Evolutionary conservation across 2,329 filamentous ascomycete species (phyloP).

Genomic region (Fusarium keratoplasticum): DNA sequence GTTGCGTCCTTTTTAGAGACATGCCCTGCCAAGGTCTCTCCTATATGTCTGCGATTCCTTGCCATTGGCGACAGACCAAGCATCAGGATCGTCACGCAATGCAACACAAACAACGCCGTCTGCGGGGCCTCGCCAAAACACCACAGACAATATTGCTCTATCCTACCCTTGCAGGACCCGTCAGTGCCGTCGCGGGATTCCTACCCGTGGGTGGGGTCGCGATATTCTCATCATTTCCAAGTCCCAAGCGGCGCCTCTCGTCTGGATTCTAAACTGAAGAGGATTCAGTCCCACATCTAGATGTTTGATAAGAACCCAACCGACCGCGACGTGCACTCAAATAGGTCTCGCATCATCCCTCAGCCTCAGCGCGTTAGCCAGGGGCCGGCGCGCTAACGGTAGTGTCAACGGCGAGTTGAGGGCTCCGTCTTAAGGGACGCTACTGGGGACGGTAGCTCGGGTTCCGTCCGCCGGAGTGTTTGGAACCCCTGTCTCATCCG

Average conservation of each 20-base stretch:
- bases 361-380: constrained; percentile 17
- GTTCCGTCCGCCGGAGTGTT: constrained; percentile 23
- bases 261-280: neutral
- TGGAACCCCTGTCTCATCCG: constrained; percentile 12
- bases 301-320: neutral
- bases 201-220: neutral
- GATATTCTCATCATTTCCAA: neutral
- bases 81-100: neutral
- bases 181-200: neutral
- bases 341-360: neutral
- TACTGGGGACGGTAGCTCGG: constrained; percentile 10
- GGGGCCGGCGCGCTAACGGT: constrained; percentile 2
- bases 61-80: neutral
- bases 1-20: neutral
- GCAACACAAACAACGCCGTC: neutral
- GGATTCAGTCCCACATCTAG: neutral
- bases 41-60: neutral
- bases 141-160: neutral
- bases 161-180: neutral
- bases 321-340: neutral
- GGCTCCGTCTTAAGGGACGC: neutral
- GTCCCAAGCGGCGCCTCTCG: neutral
- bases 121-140: neutral
- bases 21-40: neutral
- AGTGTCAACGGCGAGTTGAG: neutral